Evolutionary conservation across 306 rosid species (phyloP).

Genomic region (Cucurbita ficifolia): DNA sequence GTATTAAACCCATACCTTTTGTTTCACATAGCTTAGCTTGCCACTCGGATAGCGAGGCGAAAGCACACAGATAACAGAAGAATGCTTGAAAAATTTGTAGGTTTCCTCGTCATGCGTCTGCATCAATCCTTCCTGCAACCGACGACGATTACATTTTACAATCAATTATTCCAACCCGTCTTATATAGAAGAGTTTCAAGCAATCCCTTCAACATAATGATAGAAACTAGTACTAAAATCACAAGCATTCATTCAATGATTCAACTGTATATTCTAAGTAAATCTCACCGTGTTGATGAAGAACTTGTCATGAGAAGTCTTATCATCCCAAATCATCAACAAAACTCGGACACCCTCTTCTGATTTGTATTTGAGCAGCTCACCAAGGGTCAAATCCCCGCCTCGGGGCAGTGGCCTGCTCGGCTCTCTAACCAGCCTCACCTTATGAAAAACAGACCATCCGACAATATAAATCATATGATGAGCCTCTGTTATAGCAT

Average conservation of each 20-base stretch:
- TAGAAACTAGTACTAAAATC: neutral
- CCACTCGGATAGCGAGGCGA: constrained; percentile 73
- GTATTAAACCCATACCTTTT: constrained; percentile 26
- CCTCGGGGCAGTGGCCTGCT: constrained; percentile 46
- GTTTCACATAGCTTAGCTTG: constrained; percentile 59
- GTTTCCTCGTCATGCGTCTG: constrained; percentile 89
- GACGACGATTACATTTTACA: constrained; percentile 7
- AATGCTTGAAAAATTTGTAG: constrained; percentile 66
- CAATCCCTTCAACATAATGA: neutral
- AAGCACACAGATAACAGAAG: constrained; percentile 78
- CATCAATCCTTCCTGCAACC: constrained; percentile 71
- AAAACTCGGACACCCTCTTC: constrained; percentile 78
- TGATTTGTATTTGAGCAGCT: constrained; percentile 80
- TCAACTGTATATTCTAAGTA: neutral
- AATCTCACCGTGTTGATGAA: constrained; percentile 44
- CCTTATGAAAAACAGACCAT: constrained; percentile 75
- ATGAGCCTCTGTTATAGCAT: constrained; percentile 83
- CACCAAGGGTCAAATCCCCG: constrained; percentile 73
- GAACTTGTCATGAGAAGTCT: constrained; percentile 62
- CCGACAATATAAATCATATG: constrained; percentile 71
- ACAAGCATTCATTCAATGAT: neutral
- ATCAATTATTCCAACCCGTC: neutral
- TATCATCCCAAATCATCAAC: constrained; percentile 85
- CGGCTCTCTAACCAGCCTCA: constrained; percentile 61
- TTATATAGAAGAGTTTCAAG: neutral